These are phyloP conservation scores for Penicillium coffeae DNA, from an alignment of 495 filamentous ascomycete species.

Conservation along the genomic window DNA sequence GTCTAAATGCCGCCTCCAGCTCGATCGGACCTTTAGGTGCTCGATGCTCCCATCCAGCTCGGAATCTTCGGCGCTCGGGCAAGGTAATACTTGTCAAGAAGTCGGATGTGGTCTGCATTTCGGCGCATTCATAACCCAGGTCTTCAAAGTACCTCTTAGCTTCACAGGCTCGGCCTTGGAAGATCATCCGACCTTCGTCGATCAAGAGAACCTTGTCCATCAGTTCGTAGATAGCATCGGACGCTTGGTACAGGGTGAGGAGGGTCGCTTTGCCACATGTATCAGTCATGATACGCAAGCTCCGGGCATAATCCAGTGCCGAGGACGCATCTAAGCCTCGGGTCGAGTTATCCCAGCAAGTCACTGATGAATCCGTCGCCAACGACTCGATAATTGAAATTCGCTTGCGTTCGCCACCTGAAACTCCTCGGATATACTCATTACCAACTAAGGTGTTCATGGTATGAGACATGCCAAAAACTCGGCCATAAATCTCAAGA, in stretches of 20 bases:
- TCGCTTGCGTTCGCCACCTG: constrained; percentile 78
- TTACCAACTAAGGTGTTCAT: constrained; percentile 80
- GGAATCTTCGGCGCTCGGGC: constrained; percentile 63
- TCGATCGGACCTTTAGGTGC: constrained; percentile 68
- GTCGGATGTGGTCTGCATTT: constrained; percentile 77
- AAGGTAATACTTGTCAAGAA: constrained; percentile 83
- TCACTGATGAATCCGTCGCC: constrained; percentile 68
- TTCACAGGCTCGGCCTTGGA: constrained; percentile 66
- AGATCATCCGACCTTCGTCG: constrained; percentile 73
- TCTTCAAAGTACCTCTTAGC: constrained; percentile 76
- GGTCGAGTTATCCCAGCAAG: constrained; percentile 82
- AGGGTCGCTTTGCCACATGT: constrained; percentile 75
- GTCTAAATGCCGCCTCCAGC: constrained; percentile 55
- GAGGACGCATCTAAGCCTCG: constrained; percentile 79
- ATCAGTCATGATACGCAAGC: constrained; percentile 73
- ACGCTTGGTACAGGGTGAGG: constrained; percentile 77
- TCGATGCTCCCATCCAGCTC: constrained; percentile 59
- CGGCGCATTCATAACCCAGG: constrained; percentile 72
- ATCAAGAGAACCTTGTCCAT: constrained; percentile 87
- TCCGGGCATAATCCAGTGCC: constrained; percentile 66
- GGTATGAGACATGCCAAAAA: constrained; percentile 86
- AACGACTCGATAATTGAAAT: constrained; percentile 52
- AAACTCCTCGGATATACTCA: constrained; percentile 78
- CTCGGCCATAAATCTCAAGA: constrained; percentile 67
- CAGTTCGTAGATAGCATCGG: constrained; percentile 74